A percentile compares a stretch with the other conserved stretches of the same genome.
Evolutionary conservation across 1,284 basidiomycete species (phyloP).

Genomic region (Ustilago trichophora): DNA sequence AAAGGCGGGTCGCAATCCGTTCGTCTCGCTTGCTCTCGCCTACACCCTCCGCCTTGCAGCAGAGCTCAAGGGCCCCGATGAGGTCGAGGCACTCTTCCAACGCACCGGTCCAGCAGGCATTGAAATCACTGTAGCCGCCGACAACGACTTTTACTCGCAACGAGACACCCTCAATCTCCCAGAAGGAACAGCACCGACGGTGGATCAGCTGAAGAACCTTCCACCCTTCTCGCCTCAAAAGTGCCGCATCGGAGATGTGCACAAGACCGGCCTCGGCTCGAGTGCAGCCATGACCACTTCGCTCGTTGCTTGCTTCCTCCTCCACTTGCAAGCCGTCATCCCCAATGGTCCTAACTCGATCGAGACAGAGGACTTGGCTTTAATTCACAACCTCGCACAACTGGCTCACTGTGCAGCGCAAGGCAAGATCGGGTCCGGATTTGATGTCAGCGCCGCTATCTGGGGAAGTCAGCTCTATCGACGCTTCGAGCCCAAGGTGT

Average conservation of each 20-base stretch:
- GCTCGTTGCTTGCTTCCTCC: conserved; percentile 82
- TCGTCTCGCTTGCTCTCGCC: conserved; percentile 85
- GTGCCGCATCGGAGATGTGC: conserved; percentile 75
- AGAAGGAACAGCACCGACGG: conserved; percentile 48
- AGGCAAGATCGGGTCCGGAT: conserved; percentile 96
- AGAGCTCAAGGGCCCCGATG: conserved; percentile 66
- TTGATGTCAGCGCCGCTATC: conserved; percentile 92
- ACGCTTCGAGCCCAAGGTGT: conserved; percentile 77
- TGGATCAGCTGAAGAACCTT: conserved; percentile 70
- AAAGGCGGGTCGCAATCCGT: conserved; percentile 77
- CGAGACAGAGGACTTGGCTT: conserved; percentile 45
- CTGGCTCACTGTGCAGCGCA: conserved; percentile 95
- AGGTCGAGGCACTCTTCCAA: conserved; percentile 7
- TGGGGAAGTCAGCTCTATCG: conserved; percentile 95
- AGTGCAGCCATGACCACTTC: conserved; percentile 97
- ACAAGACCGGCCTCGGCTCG: conserved; percentile 97
- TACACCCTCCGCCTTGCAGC: conserved; percentile 75
- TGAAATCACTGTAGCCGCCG: conserved; percentile 83
- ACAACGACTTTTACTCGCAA: conserved; percentile 99
- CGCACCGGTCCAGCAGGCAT: conserved; percentile 68
- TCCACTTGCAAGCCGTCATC: conserved; percentile 75
- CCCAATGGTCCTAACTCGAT: conserved; percentile 21
- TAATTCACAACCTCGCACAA: conserved; percentile 91
- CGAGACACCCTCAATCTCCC: conserved; percentile 71
- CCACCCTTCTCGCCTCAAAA: conserved; percentile 73